A percentile compares a stretch with the other conserved stretches of the same genome.
Conservation (phyloP, 768 basidiomycete genomes). For the Tylopilus vinaceipallidus region DNA sequence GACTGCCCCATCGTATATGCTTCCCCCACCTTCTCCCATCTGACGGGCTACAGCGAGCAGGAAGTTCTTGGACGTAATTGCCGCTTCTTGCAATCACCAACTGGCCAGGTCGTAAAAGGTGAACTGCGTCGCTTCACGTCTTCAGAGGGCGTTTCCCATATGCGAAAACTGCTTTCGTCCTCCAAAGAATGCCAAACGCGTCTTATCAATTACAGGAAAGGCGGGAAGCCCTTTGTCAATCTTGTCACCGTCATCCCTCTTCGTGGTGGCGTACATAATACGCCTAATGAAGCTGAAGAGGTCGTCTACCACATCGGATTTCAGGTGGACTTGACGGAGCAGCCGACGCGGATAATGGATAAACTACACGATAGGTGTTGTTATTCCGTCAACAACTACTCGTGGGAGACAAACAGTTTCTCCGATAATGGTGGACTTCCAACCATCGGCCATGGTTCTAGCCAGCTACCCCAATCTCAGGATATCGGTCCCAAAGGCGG, state of each 20-base stretch:
- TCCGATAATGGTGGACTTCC: neutral
- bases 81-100: conserved; percentile 84
- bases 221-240: conserved; percentile 85
- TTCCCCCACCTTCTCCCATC: conserved; percentile 73
- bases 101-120: conserved; percentile 50
- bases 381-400: conserved; percentile 54
- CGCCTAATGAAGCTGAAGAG: conserved; percentile 58
- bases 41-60: conserved; percentile 71
- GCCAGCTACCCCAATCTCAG: conserved; percentile 16
- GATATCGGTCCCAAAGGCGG: conserved; percentile 22
- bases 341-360: conserved; percentile 80
- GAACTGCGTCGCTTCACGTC: conserved; percentile 60
- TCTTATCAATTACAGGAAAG: conserved; percentile 86
- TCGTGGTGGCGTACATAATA: conserved; percentile 50
- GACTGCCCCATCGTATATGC: conserved; percentile 92
- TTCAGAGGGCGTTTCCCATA: conserved; percentile 59
- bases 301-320: conserved; percentile 91
- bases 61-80: conserved; percentile 92
- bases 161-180: conserved; percentile 62
- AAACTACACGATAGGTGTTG: conserved; percentile 79
- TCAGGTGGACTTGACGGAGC: conserved; percentile 88
- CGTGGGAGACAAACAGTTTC: conserved; percentile 8
- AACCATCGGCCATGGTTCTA: neutral
- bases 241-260: conserved; percentile 91
- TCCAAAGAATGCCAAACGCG: conserved; percentile 88